Base-by-base conservation (phyloP, 805 yeast genomes). In the Deakozyma indianensis region DNA sequence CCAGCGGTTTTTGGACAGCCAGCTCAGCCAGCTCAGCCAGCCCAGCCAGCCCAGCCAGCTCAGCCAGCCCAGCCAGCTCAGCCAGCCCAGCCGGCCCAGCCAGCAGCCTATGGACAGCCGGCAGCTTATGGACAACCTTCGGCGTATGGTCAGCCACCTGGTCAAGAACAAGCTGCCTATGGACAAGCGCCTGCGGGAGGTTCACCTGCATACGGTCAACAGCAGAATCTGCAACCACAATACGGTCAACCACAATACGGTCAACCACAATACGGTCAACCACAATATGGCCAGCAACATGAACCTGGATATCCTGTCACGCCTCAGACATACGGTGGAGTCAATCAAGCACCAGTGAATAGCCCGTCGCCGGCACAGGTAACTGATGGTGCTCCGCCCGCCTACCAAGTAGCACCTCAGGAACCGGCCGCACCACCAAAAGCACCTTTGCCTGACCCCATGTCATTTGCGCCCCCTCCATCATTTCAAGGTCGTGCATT, bases 401-500 rank as follows among this genome's bases (percentile, higher is more conserved):
- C n/a, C n/a, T n/a, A n/a, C n/a, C n/a, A n/a, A n/a, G n/a, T n/a
- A n/a, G n/a, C n/a, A n/a, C n/a, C n/a, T n/a, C n/a, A n/a, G n/a
- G n/a, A n/a, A n/a, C n/a, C n/a, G n/a, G n/a, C n/a, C n/a, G n/a
- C n/a, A n/a, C n/a, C n/a, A 5, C 42, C 45, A 41, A 46, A 45
- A 35, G 46, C 53, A 5, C 51, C 54, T 0, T 29, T 53, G 22
- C 54, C 56, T 2, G 56, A 54, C 24, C 56, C 60, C 1, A 27
- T 46, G 21, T 40, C 54, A 4, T 57, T 55, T 44, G 53, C 59
- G 2, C 58, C 60, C 9, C 60, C 55, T 4, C 53, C 54, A 15
- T 49, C 45, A 14, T 46, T 40, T 27, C 53, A 51, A 2, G 38
- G 48, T 14, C 43, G 53, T 11, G 16, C 23, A 20, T 23, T 38